A percentile compares a stretch with the other conserved stretches of the same genome.
Evolutionary conservation across 2,329 filamentous ascomycete species (phyloP).

Genomic region (Chaetomium olivaceum): DNA sequence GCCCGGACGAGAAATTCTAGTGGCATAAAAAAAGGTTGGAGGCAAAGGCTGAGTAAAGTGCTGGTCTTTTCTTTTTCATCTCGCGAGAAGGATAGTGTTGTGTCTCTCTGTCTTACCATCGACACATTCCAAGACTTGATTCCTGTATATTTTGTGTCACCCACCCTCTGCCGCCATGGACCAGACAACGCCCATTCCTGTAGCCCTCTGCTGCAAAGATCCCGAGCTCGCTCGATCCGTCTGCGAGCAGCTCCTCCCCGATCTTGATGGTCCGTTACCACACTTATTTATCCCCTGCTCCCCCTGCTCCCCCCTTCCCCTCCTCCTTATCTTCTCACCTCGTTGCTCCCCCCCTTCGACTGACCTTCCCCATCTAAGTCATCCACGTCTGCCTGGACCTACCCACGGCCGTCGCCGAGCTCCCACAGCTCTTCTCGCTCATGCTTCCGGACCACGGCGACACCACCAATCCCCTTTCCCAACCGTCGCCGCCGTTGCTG

Average conservation of each 20-base stretch:
- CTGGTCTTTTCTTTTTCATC: neutral
- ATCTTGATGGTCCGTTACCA: slow-evolving; percentile 27
- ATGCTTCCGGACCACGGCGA: too few species aligned
- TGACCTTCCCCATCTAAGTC: slow-evolving; percentile 10
- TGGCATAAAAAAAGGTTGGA: neutral
- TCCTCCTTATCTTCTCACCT: neutral
- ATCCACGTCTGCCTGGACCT: slow-evolving; percentile 28
- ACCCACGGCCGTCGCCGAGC: slow-evolving; percentile 24
- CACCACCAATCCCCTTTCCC: too few species aligned
- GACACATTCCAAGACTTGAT: neutral
- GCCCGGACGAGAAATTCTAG: neutral
- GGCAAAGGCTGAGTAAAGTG: neutral
- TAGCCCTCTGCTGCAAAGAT: slow-evolving; percentile 31
- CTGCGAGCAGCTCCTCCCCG: slow-evolving; percentile 31
- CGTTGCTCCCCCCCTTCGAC: neutral
- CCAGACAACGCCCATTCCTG: slow-evolving; percentile 24
- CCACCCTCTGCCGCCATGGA: slow-evolving; percentile 12
- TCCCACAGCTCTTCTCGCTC: slow-evolving; percentile 26
- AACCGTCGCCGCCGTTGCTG: too few species aligned
- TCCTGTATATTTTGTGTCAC: neutral
- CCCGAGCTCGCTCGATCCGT: slow-evolving; percentile 32
- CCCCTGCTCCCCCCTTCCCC: neutral
- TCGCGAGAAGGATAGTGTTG: neutral
- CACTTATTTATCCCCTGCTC: neutral
- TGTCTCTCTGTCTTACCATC: neutral